Evolutionary conservation across 192 early-diverging fungal species (phyloP), one percentile per base, ranked within the genome.

Genomic region (Allomyces macrogynus): DNA sequence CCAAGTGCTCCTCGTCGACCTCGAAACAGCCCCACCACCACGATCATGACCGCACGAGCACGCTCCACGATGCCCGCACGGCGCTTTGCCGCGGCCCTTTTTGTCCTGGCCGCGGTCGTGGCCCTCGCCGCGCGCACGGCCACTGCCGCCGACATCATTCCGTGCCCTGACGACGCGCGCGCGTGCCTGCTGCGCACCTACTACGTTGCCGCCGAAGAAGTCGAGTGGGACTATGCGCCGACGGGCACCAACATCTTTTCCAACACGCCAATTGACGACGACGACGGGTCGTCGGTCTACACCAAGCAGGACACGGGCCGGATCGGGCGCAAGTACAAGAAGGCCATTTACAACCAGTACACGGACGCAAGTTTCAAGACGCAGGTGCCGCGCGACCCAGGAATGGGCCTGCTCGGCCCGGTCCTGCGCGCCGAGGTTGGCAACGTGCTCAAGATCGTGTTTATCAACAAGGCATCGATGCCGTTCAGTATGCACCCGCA

Each of bases 191-290:
- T 73, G 24, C 62, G 73, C 20, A 54, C 71, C 14, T 78, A 72
- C 60, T 78, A 67, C 25, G 70, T 78, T 64, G 65, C 73, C 42
- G 77, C 75, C 12, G 75, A 77, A 42, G 75, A 74, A 49, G 40
- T 72, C 11, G 67, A 61, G 25, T 78, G 77, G 77, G 43, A 78
- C 54, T 78, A 78, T 68, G 75, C 72, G 11, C 76, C 76, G 0
- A 62, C 66, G 24, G 64, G 69, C 10, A 72, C 66, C 64, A 70
- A 78, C 66, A 61, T 72, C 61, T 65, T 72, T 32, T 65, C 65
- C 23, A 73, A 71, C 27, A 40, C 68, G 25, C 72, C 74, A 1
- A 26, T 78, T 49, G 63, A 62, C 7, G 63, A 66, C 22, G 26
- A 69, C 10, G 57, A 43, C 1, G 25, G 23, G 22, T 61, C 71